Percentiles rank a stretch among this genome's conserved stretches.
Conservation (phyloP, 345 rosid genomes). For the Crucihimalaya himalaica region DNA sequence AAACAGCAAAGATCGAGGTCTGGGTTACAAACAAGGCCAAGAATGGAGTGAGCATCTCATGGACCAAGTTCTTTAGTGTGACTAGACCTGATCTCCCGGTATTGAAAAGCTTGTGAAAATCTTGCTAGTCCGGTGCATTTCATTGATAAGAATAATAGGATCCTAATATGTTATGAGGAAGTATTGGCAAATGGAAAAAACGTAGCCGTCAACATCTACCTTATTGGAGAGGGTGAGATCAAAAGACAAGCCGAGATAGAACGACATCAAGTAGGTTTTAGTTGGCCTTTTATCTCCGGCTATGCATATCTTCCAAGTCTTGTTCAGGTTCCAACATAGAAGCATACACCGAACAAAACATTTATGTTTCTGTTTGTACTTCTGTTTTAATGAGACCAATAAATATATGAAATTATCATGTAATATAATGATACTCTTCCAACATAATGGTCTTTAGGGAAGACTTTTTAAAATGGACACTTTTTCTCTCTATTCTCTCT, state of each 20-base stretch:
- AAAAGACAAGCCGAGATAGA: constrained; percentile 18
- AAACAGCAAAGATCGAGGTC: not conserved
- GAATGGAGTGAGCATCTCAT: not conserved
- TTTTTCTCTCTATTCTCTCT: no score
- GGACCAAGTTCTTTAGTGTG: constrained; percentile 31
- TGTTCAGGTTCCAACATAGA: constrained; percentile 18
- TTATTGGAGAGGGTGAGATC: constrained; percentile 17
- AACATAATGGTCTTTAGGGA: no score
- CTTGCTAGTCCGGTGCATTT: constrained; percentile 17
- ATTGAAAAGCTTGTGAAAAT: not conserved
- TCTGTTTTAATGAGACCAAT: no score
- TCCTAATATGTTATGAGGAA: constrained; percentile 25
- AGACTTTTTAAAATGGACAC: no score
- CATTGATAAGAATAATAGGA: constrained; percentile 16
- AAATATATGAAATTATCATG: no score
- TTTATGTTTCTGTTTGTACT: no score
- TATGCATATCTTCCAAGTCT: constrained; percentile 33
- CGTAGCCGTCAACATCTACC: constrained; percentile 6
- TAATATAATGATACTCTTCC: no score
- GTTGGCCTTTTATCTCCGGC: constrained; percentile 26
- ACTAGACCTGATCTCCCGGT: not conserved
- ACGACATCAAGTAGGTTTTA: constrained; percentile 14
- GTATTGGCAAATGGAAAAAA: not conserved
- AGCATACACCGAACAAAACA: not conserved
- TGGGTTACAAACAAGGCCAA: constrained; percentile 19